Evolutionary conservation across 331 rosid genomes (phyloP).

Genomic region (Saraca asoca): DNA sequence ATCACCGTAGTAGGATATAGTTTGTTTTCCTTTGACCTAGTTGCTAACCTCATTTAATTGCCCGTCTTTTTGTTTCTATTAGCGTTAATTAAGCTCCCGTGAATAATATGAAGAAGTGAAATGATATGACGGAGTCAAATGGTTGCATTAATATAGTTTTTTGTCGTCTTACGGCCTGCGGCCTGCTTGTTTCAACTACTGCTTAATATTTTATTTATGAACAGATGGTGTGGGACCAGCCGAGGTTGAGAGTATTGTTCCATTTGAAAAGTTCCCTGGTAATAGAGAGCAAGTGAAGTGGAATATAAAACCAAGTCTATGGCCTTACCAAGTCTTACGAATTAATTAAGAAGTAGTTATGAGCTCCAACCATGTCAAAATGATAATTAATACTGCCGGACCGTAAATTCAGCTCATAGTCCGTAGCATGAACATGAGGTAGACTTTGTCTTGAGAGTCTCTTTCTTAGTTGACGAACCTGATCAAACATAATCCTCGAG

Average conservation of each 20-base stretch:
- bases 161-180: too few relatives aligned
- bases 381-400: not conserved
- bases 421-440: constrained; percentile 25
- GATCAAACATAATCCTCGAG: constrained; percentile 14
- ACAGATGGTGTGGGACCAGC: constrained; percentile 1
- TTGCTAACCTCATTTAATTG: not conserved
- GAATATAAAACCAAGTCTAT: constrained; percentile 32
- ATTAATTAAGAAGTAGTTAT: constrained; percentile 18
- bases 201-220: not conserved
- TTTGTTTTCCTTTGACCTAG: constrained; percentile 20
- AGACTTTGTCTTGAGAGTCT: not conserved
- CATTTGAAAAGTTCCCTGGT: constrained; percentile 26
- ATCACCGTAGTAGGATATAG: not conserved
- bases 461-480: constrained; percentile 11
- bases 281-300: constrained; percentile 5
- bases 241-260: constrained; percentile 6
- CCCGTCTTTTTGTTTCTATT: not conserved
- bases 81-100: constrained; percentile 11
- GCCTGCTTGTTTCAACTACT: too few relatives aligned
- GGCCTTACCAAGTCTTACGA: constrained; percentile 30
- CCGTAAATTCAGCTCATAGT: constrained; percentile 15
- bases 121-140: constrained; percentile 35
- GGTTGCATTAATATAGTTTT: too few relatives aligned
- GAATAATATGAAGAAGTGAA: constrained; percentile 12
- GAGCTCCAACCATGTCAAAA: constrained; percentile 8